Conservation (phyloP, 257 asterid species). For the Solanum medicagineum region DNA sequence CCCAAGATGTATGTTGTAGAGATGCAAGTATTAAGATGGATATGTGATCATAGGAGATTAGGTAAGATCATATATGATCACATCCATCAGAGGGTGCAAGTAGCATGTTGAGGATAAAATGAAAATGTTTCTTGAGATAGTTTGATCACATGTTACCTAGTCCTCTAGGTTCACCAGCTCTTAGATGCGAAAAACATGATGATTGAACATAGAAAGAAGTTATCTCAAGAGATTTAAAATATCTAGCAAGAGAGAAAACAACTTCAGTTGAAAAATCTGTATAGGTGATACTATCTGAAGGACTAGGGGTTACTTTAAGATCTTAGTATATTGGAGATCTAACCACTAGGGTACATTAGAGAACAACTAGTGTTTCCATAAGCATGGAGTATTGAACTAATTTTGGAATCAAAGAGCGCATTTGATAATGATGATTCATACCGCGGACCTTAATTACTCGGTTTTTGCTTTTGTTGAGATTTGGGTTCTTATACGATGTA, state of each 20-base stretch:
- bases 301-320: not conserved
- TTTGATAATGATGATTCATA: not conserved
- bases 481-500: not conserved
- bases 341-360: not conserved
- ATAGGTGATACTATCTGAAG: not conserved
- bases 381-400: not conserved
- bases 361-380: not conserved
- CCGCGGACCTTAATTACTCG: not conserved
- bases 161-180: not conserved
- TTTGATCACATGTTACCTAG: not conserved
- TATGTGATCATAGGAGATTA: not conserved
- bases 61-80: not conserved
- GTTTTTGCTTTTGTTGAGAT: not conserved
- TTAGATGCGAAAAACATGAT: not conserved
- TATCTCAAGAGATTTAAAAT: not conserved
- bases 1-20: not conserved
- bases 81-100: not conserved
- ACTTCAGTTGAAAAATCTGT: not conserved
- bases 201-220: not conserved
- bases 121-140: not conserved
- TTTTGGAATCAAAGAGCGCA: not conserved
- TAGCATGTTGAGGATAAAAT: not conserved
- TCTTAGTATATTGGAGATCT: not conserved
- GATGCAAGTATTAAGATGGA: not conserved
- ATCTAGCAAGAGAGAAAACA: not conserved